Evolutionary conservation across 1,139 yeast genomes (phyloP).

Genomic region (Citeromyces siamensis): DNA sequence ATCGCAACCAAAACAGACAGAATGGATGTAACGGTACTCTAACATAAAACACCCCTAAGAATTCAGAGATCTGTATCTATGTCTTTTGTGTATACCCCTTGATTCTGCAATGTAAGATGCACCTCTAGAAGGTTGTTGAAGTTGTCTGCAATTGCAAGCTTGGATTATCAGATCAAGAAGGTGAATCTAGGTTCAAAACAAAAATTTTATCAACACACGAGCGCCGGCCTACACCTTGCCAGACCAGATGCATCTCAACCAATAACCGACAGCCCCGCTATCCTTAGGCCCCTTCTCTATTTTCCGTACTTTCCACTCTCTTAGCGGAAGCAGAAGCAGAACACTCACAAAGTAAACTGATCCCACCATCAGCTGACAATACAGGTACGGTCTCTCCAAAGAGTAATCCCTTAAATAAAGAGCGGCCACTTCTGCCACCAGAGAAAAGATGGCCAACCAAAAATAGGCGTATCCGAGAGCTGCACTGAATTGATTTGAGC

Average conservation of each 20-base stretch:
- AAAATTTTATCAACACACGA: no score
- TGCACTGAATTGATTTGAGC: conserved; percentile 20
- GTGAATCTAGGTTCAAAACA: no score
- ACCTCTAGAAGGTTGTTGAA: no score
- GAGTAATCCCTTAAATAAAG: conserved; percentile 23
- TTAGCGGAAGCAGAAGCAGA: conserved; percentile 19
- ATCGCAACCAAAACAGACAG: no score
- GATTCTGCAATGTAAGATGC: no score
- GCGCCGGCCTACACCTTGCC: neutral
- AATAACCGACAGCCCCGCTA: neutral
- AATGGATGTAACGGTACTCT: no score
- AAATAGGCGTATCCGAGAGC: conserved; percentile 20
- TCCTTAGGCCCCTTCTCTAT: neutral
- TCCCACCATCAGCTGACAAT: conserved; percentile 53
- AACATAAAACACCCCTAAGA: no score
- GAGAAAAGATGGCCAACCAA: conserved; percentile 17
- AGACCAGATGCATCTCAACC: neutral
- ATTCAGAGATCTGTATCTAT: no score
- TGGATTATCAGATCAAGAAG: no score
- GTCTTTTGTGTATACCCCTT: no score
- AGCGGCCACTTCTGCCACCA: conserved; percentile 33
- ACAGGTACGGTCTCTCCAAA: conserved; percentile 31
- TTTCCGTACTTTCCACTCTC: conserved; percentile 26
- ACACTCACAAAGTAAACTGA: conserved; percentile 27
- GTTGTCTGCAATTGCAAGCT: no score